Percentiles rank a stretch among this genome's conserved stretches.
phyloP scores from a whole-genome alignment of 2,329 filamentous ascomycete species.

The Cryphonectria carpinicola region DNA sequence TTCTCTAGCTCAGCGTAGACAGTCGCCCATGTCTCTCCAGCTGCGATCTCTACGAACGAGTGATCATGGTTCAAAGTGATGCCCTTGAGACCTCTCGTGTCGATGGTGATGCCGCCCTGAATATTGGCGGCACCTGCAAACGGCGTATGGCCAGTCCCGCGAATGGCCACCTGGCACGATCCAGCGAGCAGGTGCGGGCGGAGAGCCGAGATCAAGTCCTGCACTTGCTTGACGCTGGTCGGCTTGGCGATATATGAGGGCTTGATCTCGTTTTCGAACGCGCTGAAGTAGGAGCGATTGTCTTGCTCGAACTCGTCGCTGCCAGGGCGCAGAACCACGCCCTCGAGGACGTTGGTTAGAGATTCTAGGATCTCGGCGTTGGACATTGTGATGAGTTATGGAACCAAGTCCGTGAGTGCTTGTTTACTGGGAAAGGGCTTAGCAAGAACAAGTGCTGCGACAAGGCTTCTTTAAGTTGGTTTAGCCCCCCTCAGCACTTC shows the following conservation, averaged over 20 bases:
- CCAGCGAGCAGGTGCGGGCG: slow-evolving; percentile 28
- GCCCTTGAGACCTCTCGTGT: slow-evolving; percentile 29
- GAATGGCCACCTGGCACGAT: slow-evolving; percentile 27
- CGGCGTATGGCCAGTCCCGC: slow-evolving; percentile 29
- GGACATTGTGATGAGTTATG: not conserved
- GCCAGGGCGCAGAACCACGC: not conserved
- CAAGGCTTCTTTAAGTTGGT: not conserved
- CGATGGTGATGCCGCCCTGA: slow-evolving; percentile 31
- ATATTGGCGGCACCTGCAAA: slow-evolving; percentile 31
- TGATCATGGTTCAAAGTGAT: slow-evolving; percentile 28
- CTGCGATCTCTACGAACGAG: slow-evolving; percentile 26
- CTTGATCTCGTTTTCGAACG: not conserved
- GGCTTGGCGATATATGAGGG: not conserved
- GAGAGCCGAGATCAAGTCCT: slow-evolving; percentile 3
- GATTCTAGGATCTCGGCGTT: not conserved
- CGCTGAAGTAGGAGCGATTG: not conserved
- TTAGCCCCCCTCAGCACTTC: not conserved
- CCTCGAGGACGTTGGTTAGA: not conserved
- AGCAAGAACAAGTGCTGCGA: not conserved
- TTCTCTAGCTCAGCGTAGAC: slow-evolving; percentile 30
- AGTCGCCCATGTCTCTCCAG: slow-evolving; percentile 29
- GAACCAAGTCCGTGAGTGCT: no score
- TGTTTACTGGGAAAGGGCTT: not conserved
- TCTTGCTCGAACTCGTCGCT: not conserved
- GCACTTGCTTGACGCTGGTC: not conserved